Conservation (phyloP, 2,329 filamentous ascomycete genomes). For the Aspergillus phoenicis region DNA sequence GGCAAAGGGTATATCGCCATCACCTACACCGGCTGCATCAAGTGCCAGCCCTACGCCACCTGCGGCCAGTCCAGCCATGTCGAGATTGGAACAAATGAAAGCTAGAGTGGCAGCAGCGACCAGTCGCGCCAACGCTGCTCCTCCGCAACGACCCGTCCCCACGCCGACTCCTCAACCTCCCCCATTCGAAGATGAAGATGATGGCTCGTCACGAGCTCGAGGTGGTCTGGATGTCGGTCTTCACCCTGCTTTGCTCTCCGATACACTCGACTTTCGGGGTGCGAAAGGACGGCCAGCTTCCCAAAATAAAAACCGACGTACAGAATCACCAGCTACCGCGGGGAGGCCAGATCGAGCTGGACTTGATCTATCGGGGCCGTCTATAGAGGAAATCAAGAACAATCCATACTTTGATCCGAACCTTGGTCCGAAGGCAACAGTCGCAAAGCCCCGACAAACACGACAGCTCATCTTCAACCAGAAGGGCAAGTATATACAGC, state of each 20-base stretch:
- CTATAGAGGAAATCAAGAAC: constrained; percentile 60
- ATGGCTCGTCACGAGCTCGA: constrained; percentile 52
- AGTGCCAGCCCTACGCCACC: constrained; percentile 42
- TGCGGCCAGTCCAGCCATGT: constrained; percentile 52
- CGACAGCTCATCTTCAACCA: constrained; percentile 86
- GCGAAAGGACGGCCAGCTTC: constrained; percentile 45
- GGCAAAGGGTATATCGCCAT: constrained; percentile 31
- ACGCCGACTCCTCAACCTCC: constrained; percentile 34
- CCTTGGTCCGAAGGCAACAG: constrained; percentile 60
- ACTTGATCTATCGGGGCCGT: constrained; percentile 61
- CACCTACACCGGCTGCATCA: constrained; percentile 29
- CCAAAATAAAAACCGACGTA: constrained; percentile 57
- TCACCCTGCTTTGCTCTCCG: constrained; percentile 70
- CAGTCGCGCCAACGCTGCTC: constrained; percentile 46
- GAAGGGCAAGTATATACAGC: constrained; percentile 95
- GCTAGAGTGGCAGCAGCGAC: constrained; percentile 78
- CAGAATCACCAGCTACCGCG: constrained; percentile 44
- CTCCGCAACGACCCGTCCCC: constrained; percentile 47
- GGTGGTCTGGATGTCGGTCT: constrained; percentile 75
- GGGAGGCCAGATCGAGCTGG: constrained; percentile 51
- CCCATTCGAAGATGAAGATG: constrained; percentile 55
- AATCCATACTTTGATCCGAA: constrained; percentile 85
- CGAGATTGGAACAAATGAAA: constrained; percentile 75
- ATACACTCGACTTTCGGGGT: constrained; percentile 50
- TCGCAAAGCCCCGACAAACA: constrained; percentile 66